Percentiles rank a stretch among this genome's conserved stretches.
phyloP scores from a whole-genome alignment of 345 rosid species.

The Dimocarpus longan region DNA sequence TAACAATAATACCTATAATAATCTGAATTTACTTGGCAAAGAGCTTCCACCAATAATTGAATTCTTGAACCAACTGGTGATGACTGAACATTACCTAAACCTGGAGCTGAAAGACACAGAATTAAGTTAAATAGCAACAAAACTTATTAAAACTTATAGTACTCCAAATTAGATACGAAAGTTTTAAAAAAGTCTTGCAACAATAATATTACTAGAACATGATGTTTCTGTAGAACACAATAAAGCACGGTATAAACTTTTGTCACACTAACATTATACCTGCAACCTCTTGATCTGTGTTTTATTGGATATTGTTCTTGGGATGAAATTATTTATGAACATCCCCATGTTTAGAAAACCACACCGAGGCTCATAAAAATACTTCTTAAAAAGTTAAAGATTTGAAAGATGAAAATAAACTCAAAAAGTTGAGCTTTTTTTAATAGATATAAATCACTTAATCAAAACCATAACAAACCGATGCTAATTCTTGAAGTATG shows the following conservation, averaged over 20 bases:
- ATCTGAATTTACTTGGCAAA: constrained; percentile 30
- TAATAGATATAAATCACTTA: neutral
- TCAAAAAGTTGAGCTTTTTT: neutral
- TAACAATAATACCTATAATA: no score
- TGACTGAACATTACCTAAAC: constrained; percentile 18
- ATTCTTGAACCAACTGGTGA: constrained; percentile 17
- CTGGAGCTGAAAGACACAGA: neutral
- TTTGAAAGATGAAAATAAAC: neutral
- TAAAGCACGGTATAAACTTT: neutral
- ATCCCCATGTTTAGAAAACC: constrained; percentile 75
- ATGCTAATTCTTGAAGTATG: neutral
- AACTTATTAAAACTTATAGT: neutral
- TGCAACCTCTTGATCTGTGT: neutral
- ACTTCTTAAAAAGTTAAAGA: neutral
- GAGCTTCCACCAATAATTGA: constrained; percentile 34
- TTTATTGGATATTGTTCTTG: constrained; percentile 20
- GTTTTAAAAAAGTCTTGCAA: neutral
- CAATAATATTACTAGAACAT: neutral
- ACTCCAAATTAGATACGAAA: neutral
- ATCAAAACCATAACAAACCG: neutral
- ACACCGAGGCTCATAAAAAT: constrained; percentile 34
- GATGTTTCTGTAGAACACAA: neutral
- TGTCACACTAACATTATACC: neutral
- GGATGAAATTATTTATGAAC: constrained; percentile 80
- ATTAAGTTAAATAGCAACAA: constrained; percentile 1